Evolutionary conservation across 192 early-diverging fungal genomes (phyloP), one percentile per base, ranked within the genome.

Genomic region (Coemansia umbellata): DNA sequence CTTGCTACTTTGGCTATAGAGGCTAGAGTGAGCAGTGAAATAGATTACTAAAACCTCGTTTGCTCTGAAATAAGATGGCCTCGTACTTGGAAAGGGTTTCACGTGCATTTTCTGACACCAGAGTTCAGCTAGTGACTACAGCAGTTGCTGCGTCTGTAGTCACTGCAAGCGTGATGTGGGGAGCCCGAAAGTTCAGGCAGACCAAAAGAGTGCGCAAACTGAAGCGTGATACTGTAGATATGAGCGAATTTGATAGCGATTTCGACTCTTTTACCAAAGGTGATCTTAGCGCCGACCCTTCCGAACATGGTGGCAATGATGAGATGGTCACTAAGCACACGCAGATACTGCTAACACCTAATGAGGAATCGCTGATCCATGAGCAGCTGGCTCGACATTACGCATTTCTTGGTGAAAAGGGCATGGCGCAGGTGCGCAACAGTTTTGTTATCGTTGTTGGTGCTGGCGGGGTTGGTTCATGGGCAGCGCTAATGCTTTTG

Each of bases 391-490:
- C 89, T 1, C 75, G 89, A 27, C 94, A 93, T 69, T 85, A 88
- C 57, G 90, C 84, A 1, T 97, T 98, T 53, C 65, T 99, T 47
- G 94, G 93, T 1, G 81, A 91, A 47, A 85, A 88, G 17, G 90
- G 90, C 3, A 79, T 91, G 27, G 55, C 78, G 0, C 79, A 83
- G 44, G 56, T 97, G 17, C 84, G 89, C 13, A 62, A 79, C 14
- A 83, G 92, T 8, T 94, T 92, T 73, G 93, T 98, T 2, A 72
- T 98, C 49, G 90, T 98, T 28, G 93, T 98, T 10, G 96, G 96
- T 30, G 83, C 90, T 5, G 96, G 96, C 14, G 96, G 96, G 5
- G 96, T 98, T 3, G 95, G 94, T 31, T 87, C 85, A 37, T 86
- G 86, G 83, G 83, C 92, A 23, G 93, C 94, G 4, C 77, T 91